These are phyloP conservation scores for Podaxis carcinomalis DNA, from an alignment of 768 basidiomycete species.

Conservation along the genomic window DNA sequence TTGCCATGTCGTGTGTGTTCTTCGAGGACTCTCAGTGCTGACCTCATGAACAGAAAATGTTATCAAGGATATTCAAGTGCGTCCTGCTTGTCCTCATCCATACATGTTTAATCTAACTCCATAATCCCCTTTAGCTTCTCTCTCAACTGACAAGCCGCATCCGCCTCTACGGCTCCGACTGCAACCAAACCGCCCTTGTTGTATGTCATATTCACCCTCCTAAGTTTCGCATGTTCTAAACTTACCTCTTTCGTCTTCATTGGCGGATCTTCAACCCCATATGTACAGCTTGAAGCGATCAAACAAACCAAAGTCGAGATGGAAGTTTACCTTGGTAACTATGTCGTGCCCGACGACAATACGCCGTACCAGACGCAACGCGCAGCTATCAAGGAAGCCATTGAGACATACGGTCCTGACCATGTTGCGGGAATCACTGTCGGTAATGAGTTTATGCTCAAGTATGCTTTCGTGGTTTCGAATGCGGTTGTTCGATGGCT, in stretches of 20 bases:
- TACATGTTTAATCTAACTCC: neutral
- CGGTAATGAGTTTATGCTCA: slow-evolving; percentile 88
- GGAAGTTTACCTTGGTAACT: slow-evolving; percentile 73
- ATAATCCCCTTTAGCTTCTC: slow-evolving; percentile 44
- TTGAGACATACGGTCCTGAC: slow-evolving; percentile 73
- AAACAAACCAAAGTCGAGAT: slow-evolving; percentile 83
- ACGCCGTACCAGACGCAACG: slow-evolving; percentile 70
- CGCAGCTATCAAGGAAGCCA: slow-evolving; percentile 55
- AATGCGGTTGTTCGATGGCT: neutral
- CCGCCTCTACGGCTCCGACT: slow-evolving; percentile 84
- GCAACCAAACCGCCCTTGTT: slow-evolving; percentile 76
- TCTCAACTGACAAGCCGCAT: slow-evolving; percentile 81
- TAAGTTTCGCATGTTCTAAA: neutral
- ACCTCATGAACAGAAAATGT: slow-evolving; percentile 39
- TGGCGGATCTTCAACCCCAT: neutral
- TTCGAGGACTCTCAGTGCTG: neutral
- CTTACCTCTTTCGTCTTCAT: neutral
- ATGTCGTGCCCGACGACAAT: slow-evolving; percentile 52
- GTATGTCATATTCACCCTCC: slow-evolving; percentile 30
- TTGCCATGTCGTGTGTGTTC: neutral
- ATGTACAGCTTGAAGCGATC: slow-evolving; percentile 74
- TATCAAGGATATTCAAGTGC: slow-evolving; percentile 67
- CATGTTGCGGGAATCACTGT: slow-evolving; percentile 81
- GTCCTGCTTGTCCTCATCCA: slow-evolving; percentile 4
- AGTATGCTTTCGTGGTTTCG: slow-evolving; percentile 37